phyloP scores from a whole-genome alignment of 2,329 filamentous ascomycete genomes.

The Passalora sequoiae region DNA sequence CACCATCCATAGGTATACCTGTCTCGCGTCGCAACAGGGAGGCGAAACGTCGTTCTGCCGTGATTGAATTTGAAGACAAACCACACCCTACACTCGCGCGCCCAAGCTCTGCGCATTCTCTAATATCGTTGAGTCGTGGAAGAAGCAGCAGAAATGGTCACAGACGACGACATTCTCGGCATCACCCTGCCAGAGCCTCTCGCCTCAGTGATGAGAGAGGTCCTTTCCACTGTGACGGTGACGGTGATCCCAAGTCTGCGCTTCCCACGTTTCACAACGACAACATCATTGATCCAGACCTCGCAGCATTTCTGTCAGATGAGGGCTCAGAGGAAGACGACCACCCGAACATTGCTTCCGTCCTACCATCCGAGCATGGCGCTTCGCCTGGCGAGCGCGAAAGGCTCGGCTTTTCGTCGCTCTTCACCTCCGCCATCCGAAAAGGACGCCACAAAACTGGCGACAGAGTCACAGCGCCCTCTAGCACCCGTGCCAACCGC shows the following conservation, averaged over 20 bases:
- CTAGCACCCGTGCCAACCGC: slow-evolving; percentile 59
- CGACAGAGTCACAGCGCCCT: slow-evolving; percentile 68
- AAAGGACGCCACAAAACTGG: slow-evolving; percentile 66
- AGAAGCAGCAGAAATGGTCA: slow-evolving; percentile 69
- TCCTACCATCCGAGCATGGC: slow-evolving; percentile 55
- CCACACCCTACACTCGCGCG: slow-evolving; percentile 67
- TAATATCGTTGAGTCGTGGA: slow-evolving; percentile 67
- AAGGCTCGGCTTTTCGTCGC: slow-evolving; percentile 64
- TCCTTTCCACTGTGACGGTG: slow-evolving; percentile 78
- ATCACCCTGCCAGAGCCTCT: slow-evolving; percentile 67
- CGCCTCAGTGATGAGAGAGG: slow-evolving; percentile 74
- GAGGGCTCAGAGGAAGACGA: slow-evolving; percentile 83
- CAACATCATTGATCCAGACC: slow-evolving; percentile 95
- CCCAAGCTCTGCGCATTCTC: slow-evolving; percentile 88
- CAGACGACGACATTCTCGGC: slow-evolving; percentile 80
- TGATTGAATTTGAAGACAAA: slow-evolving; percentile 74
- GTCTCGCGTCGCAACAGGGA: slow-evolving; percentile 64
- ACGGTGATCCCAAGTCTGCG: slow-evolving; percentile 58
- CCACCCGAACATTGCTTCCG: slow-evolving; percentile 75
- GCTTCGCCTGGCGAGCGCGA: slow-evolving; percentile 62
- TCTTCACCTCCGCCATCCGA: slow-evolving; percentile 62
- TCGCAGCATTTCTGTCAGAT: slow-evolving; percentile 93
- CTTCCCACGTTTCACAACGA: slow-evolving; percentile 95
- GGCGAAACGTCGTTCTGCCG: slow-evolving; percentile 74
- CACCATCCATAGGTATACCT: slow-evolving; percentile 61